Percentiles rank a stretch among this genome's conserved stretches.
Conservation (phyloP, 164 flowering plant species). For the Brasenia schreberi region DNA sequence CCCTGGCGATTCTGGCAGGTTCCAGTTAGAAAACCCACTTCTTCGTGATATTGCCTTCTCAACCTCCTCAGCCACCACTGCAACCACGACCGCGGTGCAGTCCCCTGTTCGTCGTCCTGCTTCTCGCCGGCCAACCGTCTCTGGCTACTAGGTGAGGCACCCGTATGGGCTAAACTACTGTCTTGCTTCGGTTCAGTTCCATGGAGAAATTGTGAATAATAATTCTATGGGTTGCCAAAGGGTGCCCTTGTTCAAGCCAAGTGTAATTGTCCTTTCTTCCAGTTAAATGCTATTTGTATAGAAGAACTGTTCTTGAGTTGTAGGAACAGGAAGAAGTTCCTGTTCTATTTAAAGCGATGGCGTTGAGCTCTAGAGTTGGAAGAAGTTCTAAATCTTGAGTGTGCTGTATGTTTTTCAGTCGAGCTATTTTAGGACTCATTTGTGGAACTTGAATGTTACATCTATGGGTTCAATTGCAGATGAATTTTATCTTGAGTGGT, state of each 20-base stretch:
- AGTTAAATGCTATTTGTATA: background rate
- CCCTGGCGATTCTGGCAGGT: background rate
- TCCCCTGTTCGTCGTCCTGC: slow-evolving; percentile 24
- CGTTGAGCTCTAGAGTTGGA: background rate
- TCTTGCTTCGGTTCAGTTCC: background rate
- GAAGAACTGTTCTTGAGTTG: background rate
- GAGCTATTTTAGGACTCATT: no score
- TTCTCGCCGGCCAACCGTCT: slow-evolving; percentile 13
- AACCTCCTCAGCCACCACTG: slow-evolving; percentile 6
- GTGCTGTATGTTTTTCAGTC: no score
- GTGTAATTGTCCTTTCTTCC: background rate
- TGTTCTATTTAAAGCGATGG: background rate
- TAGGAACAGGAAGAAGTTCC: background rate
- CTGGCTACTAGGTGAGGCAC: background rate
- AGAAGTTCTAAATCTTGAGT: background rate
- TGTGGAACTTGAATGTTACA: no score
- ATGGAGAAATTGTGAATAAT: background rate
- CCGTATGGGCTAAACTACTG: background rate
- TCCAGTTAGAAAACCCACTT: background rate
- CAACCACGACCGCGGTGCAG: slow-evolving; percentile 18
- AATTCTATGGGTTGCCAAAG: background rate
- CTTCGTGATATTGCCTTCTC: slow-evolving; percentile 3
- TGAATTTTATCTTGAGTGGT: no score
- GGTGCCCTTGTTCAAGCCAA: background rate
- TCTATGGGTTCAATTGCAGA: no score